These are phyloP conservation scores for Barnettozyma salicaria DNA, from an alignment of 805 yeast species.

Conservation along the genomic window DNA sequence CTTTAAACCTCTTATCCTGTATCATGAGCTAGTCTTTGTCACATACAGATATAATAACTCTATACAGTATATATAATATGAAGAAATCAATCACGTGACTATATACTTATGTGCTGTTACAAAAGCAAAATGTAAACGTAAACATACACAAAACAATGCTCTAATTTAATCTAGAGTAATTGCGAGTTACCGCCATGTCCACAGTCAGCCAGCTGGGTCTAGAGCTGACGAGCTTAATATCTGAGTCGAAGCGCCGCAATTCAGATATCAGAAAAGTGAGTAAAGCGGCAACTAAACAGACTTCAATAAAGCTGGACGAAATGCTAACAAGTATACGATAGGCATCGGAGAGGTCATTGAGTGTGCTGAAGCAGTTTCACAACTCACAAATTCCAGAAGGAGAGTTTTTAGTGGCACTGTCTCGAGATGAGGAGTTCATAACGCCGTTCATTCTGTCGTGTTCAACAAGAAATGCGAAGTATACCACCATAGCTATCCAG, in stretches of 20 bases:
- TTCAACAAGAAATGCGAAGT: slow-evolving; percentile 66
- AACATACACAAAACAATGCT: too few relatives aligned
- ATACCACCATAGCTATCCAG: slow-evolving; percentile 66
- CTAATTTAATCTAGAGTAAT: too few relatives aligned
- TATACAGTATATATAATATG: too few relatives aligned
- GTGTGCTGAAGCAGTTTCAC: slow-evolving; percentile 35
- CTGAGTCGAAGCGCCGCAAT: slow-evolving; percentile 69
- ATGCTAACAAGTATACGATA: too few relatives aligned
- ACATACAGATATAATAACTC: too few relatives aligned
- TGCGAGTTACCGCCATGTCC: slow-evolving; percentile 30
- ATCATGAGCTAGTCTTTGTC: too few relatives aligned
- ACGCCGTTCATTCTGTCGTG: slow-evolving; percentile 71
- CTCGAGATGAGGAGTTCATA: slow-evolving; percentile 47
- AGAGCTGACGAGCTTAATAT: slow-evolving; percentile 54
- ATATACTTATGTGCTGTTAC: background rate
- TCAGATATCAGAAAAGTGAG: slow-evolving; percentile 58
- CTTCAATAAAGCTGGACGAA: too few relatives aligned
- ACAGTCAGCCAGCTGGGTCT: slow-evolving; percentile 41
- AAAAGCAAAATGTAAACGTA: too few relatives aligned
- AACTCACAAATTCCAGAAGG: slow-evolving; percentile 26
- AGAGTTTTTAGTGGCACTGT: slow-evolving; percentile 30
- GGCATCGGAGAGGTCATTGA: slow-evolving; percentile 45
- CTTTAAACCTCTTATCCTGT: too few relatives aligned
- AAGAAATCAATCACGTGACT: too few relatives aligned
- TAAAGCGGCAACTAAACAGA: too few relatives aligned